These are phyloP conservation scores for Colletotrichum melonis DNA, from an alignment of 2,329 filamentous ascomycete species.

Conservation along the genomic window DNA sequence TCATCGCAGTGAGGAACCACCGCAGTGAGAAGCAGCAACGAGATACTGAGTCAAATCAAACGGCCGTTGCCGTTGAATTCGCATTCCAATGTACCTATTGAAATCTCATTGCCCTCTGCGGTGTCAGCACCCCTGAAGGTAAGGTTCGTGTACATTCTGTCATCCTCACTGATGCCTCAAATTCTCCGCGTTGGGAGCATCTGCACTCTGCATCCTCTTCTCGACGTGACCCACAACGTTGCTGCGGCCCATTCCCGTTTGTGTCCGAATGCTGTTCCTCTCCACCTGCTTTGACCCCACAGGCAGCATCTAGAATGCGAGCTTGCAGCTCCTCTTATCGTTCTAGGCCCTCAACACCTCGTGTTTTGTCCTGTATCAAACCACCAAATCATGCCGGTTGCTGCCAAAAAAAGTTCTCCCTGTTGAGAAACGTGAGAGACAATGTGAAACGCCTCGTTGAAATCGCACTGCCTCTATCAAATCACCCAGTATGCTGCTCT, in stretches of 20 bases:
- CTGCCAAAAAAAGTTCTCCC: constrained; percentile 8
- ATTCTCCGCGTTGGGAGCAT: not conserved
- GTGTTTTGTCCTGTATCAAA: constrained; percentile 25
- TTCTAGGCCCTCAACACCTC: constrained; percentile 17
- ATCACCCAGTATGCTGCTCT: not conserved
- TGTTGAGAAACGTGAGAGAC: not conserved
- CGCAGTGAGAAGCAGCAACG: no score
- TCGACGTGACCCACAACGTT: not conserved
- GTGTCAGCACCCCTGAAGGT: constrained; percentile 2
- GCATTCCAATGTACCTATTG: not conserved
- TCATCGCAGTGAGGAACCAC: no score
- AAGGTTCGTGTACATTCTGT: constrained; percentile 12
- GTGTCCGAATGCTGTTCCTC: constrained; percentile 3
- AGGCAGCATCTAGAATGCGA: constrained; percentile 22
- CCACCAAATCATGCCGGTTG: constrained; percentile 18
- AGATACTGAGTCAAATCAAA: no score
- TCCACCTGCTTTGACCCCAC: constrained; percentile 19
- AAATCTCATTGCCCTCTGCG: not conserved
- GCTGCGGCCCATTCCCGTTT: not conserved
- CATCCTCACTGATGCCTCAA: not conserved
- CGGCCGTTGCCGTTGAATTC: not conserved
- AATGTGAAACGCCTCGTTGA: constrained; percentile 23
- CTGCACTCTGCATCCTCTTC: not conserved
- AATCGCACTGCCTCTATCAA: constrained; percentile 14
- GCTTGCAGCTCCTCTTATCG: constrained; percentile 7